Conservation (phyloP, 1,284 basidiomycete genomes). For the Xerocomus nothofagi region DNA sequence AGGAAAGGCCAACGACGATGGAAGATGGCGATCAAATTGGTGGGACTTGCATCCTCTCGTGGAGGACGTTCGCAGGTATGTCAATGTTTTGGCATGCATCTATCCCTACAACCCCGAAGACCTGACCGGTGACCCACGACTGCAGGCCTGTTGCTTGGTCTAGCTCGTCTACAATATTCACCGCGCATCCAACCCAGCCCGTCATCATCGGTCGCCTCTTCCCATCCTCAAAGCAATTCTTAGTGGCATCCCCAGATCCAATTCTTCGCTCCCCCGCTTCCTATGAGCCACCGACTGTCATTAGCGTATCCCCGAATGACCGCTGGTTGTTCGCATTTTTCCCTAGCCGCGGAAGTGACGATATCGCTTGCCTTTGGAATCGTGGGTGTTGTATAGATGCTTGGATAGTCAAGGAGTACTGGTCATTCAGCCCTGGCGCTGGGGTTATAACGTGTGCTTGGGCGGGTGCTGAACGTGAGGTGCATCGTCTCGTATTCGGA, state of each 20-base stretch:
- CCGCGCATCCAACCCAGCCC: conserved; percentile 60
- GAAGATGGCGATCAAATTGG: conserved; percentile 62
- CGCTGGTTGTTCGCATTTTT: conserved; percentile 75
- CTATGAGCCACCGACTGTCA: conserved; percentile 62
- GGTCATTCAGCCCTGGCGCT: conserved; percentile 50
- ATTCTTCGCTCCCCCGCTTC: conserved; percentile 44
- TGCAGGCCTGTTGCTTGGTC: conserved; percentile 73
- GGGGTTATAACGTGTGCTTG: conserved; percentile 63
- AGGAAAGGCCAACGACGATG: conserved; percentile 54
- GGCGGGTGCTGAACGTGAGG: conserved; percentile 62
- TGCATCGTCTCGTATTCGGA: conserved; percentile 23
- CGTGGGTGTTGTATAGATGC: conserved; percentile 54
- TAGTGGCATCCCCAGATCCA: conserved; percentile 51
- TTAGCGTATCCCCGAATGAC: conserved; percentile 57
- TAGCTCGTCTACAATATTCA: conserved; percentile 63
- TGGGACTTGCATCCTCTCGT: conserved; percentile 67
- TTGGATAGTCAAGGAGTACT: conserved; percentile 63
- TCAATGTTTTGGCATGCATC: neutral
- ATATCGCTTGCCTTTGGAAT: conserved; percentile 66
- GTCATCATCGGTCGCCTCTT: conserved; percentile 63
- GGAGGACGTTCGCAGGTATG: conserved; percentile 56
- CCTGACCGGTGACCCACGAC: too few relatives aligned
- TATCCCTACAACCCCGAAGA: neutral
- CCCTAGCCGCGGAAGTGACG: conserved; percentile 53
- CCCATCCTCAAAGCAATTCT: conserved; percentile 64